phyloP scores from a whole-genome alignment of 495 filamentous ascomycete genomes.

The Hypoxylon perforatum region DNA sequence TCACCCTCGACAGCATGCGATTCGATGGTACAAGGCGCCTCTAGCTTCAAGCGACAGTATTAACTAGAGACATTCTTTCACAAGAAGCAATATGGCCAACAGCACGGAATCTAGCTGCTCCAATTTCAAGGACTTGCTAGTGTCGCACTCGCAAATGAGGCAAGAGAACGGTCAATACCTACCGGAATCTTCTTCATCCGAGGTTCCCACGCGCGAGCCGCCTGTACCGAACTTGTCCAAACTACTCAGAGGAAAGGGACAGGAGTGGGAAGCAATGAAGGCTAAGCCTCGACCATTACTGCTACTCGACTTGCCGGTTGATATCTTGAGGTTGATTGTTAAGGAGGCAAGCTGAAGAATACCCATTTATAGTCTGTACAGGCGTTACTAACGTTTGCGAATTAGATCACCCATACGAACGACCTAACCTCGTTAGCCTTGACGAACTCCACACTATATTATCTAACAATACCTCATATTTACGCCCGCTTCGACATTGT shows the following conservation, averaged over 20 bases:
- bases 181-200: constrained; percentile 32
- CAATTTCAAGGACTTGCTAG: constrained; percentile 30
- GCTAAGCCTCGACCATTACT: constrained; percentile 58
- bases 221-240: constrained; percentile 37
- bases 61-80: constrained; percentile 8
- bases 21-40: constrained; percentile 17
- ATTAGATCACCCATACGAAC: constrained; percentile 85
- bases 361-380: constrained; percentile 9
- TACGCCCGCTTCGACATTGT: constrained; percentile 95
- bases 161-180: constrained; percentile 30
- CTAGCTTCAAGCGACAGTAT: constrained; percentile 25
- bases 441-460: constrained; percentile 86
- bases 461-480: constrained; percentile 83
- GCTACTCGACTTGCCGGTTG: constrained; percentile 85
- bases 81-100: constrained; percentile 33
- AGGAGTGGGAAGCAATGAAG: constrained; percentile 52
- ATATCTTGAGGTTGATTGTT: constrained; percentile 87
- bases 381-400: constrained; percentile 13
- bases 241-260: constrained; percentile 54
- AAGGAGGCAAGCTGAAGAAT: constrained; percentile 76
- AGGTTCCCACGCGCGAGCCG: constrained; percentile 17
- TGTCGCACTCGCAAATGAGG: constrained; percentile 29
- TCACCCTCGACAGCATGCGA: constrained; percentile 34
- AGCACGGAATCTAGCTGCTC: constrained; percentile 36
- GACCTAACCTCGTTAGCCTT: constrained; percentile 86